Percentiles rank a stretch among this genome's conserved stretches.
Conservation (phyloP, 2,329 filamentous ascomycete genomes). For the Penicillium hordei region DNA sequence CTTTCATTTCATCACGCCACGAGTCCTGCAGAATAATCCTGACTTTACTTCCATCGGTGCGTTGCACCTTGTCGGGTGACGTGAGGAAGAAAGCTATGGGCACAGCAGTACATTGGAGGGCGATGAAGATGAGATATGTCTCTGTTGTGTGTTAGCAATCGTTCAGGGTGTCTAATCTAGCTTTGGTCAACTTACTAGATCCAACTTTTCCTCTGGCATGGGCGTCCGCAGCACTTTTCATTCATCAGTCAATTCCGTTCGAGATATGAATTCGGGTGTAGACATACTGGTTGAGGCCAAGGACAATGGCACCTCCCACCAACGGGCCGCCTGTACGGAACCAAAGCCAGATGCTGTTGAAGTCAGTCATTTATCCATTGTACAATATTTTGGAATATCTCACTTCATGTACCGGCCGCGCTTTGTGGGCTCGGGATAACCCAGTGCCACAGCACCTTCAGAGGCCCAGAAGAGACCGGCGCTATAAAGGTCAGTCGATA, state of each 20-base stretch:
- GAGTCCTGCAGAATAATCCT: conserved; percentile 39
- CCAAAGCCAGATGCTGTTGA: conserved; percentile 46
- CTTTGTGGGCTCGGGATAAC: conserved; percentile 50
- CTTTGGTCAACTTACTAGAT: conserved; percentile 16
- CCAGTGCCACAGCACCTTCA: conserved; percentile 52
- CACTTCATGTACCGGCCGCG: conserved; percentile 49
- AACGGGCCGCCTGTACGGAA: conserved; percentile 54
- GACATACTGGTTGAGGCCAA: conserved; percentile 45
- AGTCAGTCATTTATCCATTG: neutral
- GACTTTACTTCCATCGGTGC: conserved; percentile 43
- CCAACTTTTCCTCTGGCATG: conserved; percentile 28
- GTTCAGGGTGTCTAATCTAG: neutral
- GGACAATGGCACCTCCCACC: conserved; percentile 49
- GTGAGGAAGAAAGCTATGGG: conserved; percentile 44
- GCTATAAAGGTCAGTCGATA: conserved; percentile 3
- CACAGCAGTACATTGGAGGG: conserved; percentile 39
- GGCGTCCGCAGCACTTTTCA: conserved; percentile 11
- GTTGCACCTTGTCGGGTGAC: conserved; percentile 45
- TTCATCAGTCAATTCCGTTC: neutral
- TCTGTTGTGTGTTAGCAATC: conserved; percentile 14
- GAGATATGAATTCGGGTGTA: neutral
- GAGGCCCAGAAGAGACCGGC: conserved; percentile 54
- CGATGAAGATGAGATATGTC: conserved; percentile 47
- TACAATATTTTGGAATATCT: neutral
- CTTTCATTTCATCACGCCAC: conserved; percentile 42